Percentiles rank a stretch among this genome's conserved stretches.
Evolutionary conservation across 257 asterid genomes (phyloP).

Genomic region (Lantana camara): DNA sequence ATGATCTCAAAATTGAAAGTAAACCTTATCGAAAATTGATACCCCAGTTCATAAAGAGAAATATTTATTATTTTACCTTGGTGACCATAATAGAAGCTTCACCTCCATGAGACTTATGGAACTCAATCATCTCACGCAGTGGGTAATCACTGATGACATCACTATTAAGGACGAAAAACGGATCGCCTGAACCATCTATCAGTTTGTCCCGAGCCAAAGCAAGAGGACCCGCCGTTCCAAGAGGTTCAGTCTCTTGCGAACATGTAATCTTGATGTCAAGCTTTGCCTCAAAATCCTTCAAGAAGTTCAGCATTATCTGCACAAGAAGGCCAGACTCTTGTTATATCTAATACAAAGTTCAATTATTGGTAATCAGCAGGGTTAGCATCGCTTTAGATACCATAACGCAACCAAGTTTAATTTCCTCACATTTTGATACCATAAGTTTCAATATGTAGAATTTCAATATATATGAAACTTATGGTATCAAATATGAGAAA

Average conservation of each 20-base stretch:
- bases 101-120: constrained; percentile 96
- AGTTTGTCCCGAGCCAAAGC: constrained; percentile 96
- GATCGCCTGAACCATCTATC: constrained; percentile 79
- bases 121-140: constrained; percentile 76
- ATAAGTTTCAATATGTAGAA: too few species aligned
- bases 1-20: too few species aligned
- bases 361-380: constrained; percentile 3
- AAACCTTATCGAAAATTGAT: too few species aligned
- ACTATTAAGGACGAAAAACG: constrained; percentile 94
- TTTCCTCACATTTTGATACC: too few species aligned
- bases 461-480: too few species aligned
- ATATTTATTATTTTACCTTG: constrained; percentile 43
- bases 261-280: constrained; percentile 91
- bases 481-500: too few species aligned
- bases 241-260: constrained; percentile 98
- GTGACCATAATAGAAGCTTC: constrained; percentile 98
- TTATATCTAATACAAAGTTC: background rate
- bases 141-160: constrained; percentile 96
- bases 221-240: constrained; percentile 98
- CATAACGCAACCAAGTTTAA: too few species aligned
- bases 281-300: constrained; percentile 90
- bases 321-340: constrained; percentile 10
- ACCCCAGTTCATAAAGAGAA: too few species aligned
- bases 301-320: constrained; percentile 92
- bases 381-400: too few species aligned